A percentile compares a stretch with the other conserved stretches of the same genome.
phyloP scores from a whole-genome alignment of 2,329 filamentous ascomycete species.

The Paecilomyces niveus region DNA sequence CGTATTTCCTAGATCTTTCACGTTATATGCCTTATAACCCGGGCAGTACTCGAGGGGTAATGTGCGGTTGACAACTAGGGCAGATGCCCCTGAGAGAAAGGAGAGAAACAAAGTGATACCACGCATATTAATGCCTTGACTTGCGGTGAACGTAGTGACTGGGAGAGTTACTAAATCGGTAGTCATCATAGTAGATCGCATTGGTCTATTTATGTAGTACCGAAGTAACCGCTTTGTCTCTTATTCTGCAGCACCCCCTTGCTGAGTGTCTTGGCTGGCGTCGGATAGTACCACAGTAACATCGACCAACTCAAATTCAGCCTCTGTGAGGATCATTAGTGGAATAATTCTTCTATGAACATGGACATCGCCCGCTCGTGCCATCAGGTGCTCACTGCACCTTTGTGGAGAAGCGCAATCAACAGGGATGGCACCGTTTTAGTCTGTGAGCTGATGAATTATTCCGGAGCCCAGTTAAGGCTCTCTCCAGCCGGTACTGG shows the following conservation, averaged over 20 bases:
- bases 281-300: background rate
- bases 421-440: background rate
- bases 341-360: background rate
- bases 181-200: background rate
- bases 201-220: background rate
- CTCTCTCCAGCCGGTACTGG: too few relatives aligned
- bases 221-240: background rate
- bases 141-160: background rate
- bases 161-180: background rate
- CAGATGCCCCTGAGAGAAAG: background rate
- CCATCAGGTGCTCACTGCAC: background rate
- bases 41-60: constrained; percentile 18
- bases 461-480: background rate
- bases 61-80: background rate
- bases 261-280: background rate
- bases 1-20: constrained; percentile 31
- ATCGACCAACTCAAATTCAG: background rate
- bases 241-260: background rate
- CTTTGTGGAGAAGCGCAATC: background rate
- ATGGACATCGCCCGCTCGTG: background rate
- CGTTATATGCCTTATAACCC: constrained; percentile 31
- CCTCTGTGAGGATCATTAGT: background rate
- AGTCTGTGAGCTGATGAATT: background rate
- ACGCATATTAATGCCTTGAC: background rate
- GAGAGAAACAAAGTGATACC: background rate